Base-by-base conservation (phyloP, 129 eudicot species). In the Deinandra increscens region DNA sequence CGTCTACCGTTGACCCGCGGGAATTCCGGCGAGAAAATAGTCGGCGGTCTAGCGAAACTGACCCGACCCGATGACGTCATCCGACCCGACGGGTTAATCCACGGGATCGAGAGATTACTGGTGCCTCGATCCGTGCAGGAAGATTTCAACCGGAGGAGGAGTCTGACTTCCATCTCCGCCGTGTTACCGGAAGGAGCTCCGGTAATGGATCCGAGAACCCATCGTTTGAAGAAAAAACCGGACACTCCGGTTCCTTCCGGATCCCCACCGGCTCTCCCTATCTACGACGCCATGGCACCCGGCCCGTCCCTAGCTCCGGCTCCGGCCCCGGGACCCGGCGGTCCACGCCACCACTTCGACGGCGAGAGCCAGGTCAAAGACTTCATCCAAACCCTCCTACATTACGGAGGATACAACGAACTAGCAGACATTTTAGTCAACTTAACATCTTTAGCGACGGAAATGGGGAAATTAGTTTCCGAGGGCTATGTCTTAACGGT, bases 261-360 rank as follows among this genome's bases (percentile, higher is more conserved):
- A 0, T 66, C 91, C 3, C 80, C 96, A 3, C 98, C 98, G 13
- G 88, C 64, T 19, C 80, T 92, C 0, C 96, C 98, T 6, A 69
- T 91, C 13, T 82, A 59, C 73, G 91, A 80, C 60, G 98, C 97
- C 9, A 15, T 93, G 82, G 98, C 98, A 0, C 96, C 98, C 1
- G 98, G 98, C 5, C 96, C 96, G 0, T 84, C 98, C 1, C 79
- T 87, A 5, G 96, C 98, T 18, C 96, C 96, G 31, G 98, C 98
- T 0, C 98, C 98, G 0, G 98, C 98, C 0, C 98, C 98, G 7
- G 98, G 98, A 84, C 98, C 98, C 39, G 96, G 98, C 0, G 98
- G 96, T 0, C 81, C 84, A 26, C 94, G 75, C 68, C 91, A 73
- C 66, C 94, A 86, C 69, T 86, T 91, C 74, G 95, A 91, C 82